Evolutionary conservation across 257 asterid species (phyloP), one percentile per base, ranked within the genome.

Genomic region (Eucommia ulmoides): DNA sequence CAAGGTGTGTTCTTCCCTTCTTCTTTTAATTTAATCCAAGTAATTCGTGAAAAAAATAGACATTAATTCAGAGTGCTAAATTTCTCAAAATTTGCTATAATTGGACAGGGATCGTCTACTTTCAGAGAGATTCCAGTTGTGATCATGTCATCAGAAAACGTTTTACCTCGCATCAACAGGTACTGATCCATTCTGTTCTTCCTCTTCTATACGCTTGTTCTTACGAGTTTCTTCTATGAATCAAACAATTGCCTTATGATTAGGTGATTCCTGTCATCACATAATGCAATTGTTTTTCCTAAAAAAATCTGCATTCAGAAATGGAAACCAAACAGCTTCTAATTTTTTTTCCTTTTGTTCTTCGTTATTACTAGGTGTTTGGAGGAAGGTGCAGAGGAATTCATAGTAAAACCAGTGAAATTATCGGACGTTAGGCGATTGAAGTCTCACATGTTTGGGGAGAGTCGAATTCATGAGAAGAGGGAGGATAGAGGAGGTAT

Each of bases 371-470:
- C 60, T 77, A 88, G 97, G 55, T 88, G 97, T 65, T 66, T 88
- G 75, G 89, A 84, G 65, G 95, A 88, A 74, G 97, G 97, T 0
- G 97, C 97, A 1, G 95, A 88, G 59, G 97, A 88, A 59, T 88
- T 84, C 63, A 71, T 88, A 53, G 88, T 84, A 42, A 88, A 88
- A 73, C 97, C 97, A 0, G 97, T 88, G 14, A 80, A 78, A 55
- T 41, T 88, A 21, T 46, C 91, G 0, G 97, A 88, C 24, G 94
- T 88, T 1, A 70, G 77, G 45, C 87, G 97, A 2, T 68, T 88
- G 65, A 84, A 84, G 71, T 75, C 50, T 49, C 70, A 59, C 54
- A 82, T 88, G 95, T 79, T 84, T 59, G 88, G 91, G 0, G 89
- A 75, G 50, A 85, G 77, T 5, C 55, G 65, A 25, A 52, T 23